Evolutionary conservation across 2,329 filamentous ascomycete genomes (phyloP).

Genomic region (Calonectria fujianensis): DNA sequence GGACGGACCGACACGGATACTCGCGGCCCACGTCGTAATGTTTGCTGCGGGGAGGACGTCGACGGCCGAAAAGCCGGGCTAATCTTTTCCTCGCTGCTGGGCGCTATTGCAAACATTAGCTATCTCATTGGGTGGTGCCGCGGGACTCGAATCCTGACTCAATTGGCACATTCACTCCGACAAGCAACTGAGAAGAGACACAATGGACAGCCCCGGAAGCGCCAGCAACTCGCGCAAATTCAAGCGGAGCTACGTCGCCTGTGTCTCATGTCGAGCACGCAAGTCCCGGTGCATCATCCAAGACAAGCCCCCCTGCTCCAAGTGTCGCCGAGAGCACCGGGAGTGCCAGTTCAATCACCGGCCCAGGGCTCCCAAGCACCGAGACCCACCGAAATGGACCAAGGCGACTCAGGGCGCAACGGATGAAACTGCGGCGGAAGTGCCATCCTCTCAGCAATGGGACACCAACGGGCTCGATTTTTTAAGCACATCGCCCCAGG

Average conservation of each 20-base stretch:
- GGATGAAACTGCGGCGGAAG: background rate
- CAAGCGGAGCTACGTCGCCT: slow-evolving; percentile 48
- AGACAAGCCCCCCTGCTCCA: slow-evolving; percentile 45
- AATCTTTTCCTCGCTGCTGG: slow-evolving; percentile 4
- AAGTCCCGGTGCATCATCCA: slow-evolving; percentile 46
- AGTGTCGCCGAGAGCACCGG: slow-evolving; percentile 44
- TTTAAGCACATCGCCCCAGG: background rate
- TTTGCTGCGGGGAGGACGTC: background rate
- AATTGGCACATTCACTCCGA: background rate
- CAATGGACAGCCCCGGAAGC: slow-evolving; percentile 30
- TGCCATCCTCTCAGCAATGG: background rate
- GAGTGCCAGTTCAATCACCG: slow-evolving; percentile 44
- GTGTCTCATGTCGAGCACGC: slow-evolving; percentile 44
- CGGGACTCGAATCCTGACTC: slow-evolving; percentile 3
- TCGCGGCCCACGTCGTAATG: background rate
- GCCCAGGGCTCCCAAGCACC: slow-evolving; percentile 39
- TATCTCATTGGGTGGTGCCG: slow-evolving; percentile 3
- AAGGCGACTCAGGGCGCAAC: background rate
- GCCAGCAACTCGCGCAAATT: slow-evolving; percentile 35
- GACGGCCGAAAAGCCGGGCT: background rate
- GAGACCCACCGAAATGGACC: slow-evolving; percentile 19
- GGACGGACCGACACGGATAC: slow-evolving; percentile 15
- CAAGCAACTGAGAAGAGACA: background rate
- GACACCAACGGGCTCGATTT: background rate
- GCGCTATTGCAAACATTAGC: slow-evolving; percentile 9